phyloP scores from a whole-genome alignment of 495 filamentous ascomycete species.

The Peziza echinospora region DNA sequence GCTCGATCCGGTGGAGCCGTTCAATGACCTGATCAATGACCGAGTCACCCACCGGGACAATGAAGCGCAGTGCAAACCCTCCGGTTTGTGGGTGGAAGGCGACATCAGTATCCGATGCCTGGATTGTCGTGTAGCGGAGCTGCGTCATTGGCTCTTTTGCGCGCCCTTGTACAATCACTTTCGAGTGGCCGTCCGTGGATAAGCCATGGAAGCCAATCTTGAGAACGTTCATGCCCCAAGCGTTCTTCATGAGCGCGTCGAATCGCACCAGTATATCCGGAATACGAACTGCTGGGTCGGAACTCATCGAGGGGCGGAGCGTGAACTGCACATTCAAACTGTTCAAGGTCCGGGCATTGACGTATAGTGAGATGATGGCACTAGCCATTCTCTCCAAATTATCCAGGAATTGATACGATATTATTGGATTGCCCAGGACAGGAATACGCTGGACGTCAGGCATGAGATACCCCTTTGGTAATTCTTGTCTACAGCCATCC shows the following conservation, averaged over 20 bases:
- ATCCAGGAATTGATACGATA: conserved; percentile 17
- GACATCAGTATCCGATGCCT: conserved; percentile 31
- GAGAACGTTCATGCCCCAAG: conserved; percentile 35
- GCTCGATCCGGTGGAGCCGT: conserved; percentile 38
- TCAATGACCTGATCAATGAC: conserved; percentile 31
- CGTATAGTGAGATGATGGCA: conserved; percentile 22
- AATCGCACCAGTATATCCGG: conserved; percentile 19
- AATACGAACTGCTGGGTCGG: conserved; percentile 4
- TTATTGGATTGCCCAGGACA: conserved; percentile 5
- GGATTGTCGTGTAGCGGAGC: conserved; percentile 7
- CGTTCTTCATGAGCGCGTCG: conserved; percentile 8
- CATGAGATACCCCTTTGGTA: conserved; percentile 14
- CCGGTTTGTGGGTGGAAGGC: conserved; percentile 34
- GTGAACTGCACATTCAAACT: conserved; percentile 14
- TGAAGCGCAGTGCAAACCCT: conserved; percentile 36
- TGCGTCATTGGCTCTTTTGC: conserved; percentile 10
- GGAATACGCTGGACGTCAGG: conserved; percentile 9
- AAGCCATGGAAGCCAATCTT: conserved; percentile 31
- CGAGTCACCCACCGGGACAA: conserved; percentile 33
- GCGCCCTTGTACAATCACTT: conserved; percentile 12
- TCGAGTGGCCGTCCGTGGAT: conserved; percentile 4
- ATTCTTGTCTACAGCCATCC: conserved; percentile 10
- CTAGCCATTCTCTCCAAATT: conserved; percentile 21
- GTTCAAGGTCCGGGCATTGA: conserved; percentile 18
- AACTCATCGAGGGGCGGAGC: conserved; percentile 7